Conservation (phyloP, 2,329 filamentous ascomycete species). For the Hymenoscyphus fructigenus region DNA sequence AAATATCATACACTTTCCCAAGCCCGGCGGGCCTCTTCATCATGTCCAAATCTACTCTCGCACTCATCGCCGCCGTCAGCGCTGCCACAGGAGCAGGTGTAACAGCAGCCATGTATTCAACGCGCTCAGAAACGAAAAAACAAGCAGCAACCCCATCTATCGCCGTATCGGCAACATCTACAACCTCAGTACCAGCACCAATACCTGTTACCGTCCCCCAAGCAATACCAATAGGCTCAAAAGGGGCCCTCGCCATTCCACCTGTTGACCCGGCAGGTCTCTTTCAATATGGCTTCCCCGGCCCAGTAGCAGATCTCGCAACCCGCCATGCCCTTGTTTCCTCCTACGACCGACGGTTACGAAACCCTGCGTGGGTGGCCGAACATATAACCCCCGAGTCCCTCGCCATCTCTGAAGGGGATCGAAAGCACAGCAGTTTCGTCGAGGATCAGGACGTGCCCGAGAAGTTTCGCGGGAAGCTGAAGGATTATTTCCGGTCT, state of each 20-base stretch:
- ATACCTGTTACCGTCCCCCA: conserved; percentile 33
- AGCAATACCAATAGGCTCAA: conserved; percentile 28
- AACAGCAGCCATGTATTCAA: conserved; percentile 65
- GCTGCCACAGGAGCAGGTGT: conserved; percentile 74
- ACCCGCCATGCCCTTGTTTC: conserved; percentile 76
- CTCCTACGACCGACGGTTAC: conserved; percentile 82
- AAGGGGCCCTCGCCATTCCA: conserved; percentile 25
- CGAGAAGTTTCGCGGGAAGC: conserved; percentile 79
- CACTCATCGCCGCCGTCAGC: conserved; percentile 72
- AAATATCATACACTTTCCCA: conserved; percentile 17
- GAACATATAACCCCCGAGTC: conserved; percentile 95
- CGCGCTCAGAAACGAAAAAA: conserved; percentile 50
- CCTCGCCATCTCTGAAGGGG: conserved; percentile 69
- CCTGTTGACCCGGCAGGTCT: conserved; percentile 74
- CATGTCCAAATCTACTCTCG: conserved; percentile 79
- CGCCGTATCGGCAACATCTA: conserved; percentile 28
- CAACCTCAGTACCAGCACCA: conserved; percentile 31
- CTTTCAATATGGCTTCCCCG: conserved; percentile 88
- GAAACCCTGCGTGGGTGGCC: conserved; percentile 92
- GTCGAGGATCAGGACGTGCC: conserved; percentile 79
- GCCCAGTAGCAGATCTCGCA: conserved; percentile 81
- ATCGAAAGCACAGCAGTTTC: conserved; percentile 82
- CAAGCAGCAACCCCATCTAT: conserved; percentile 34
- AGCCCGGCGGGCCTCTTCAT: conserved; percentile 30
- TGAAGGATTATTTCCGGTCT: conserved; percentile 92